phyloP scores from a whole-genome alignment of 2,329 filamentous ascomycete genomes.

The Xylaria sp. region DNA sequence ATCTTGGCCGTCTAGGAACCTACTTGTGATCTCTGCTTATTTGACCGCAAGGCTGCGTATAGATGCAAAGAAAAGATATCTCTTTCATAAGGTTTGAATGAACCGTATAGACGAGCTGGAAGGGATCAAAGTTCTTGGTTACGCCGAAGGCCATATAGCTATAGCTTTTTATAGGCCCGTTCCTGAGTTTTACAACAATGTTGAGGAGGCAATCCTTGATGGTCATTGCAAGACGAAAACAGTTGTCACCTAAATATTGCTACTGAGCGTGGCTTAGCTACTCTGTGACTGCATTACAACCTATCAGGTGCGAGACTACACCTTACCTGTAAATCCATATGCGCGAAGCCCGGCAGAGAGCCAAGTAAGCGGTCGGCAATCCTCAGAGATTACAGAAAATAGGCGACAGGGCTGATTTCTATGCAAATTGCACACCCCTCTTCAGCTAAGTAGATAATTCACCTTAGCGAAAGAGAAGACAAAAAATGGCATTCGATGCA shows the following conservation, averaged over 20 bases:
- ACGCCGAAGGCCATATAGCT: not conserved
- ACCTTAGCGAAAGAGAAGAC: not conserved
- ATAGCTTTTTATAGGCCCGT: not conserved
- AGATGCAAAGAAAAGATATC: not conserved
- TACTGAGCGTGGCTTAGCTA: not conserved
- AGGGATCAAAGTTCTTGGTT: not conserved
- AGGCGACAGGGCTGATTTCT: not conserved
- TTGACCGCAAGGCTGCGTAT: not conserved
- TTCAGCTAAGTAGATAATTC: not conserved
- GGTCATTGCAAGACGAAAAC: not conserved
- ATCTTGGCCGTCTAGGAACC: not conserved
- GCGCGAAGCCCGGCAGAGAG: not conserved
- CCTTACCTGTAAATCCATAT: not conserved
- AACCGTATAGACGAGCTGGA: not conserved
- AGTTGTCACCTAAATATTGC: not conserved
- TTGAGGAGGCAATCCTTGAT: not conserved
- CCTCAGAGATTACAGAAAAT: too few species aligned
- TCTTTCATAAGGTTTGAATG: not conserved
- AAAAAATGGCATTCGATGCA: too few species aligned
- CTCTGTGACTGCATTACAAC: not conserved
- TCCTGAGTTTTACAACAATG: not conserved
- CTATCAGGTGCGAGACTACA: not conserved
- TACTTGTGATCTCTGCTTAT: not conserved
- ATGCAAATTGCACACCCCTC: not conserved
- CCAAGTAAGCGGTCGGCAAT: not conserved